phyloP scores from a whole-genome alignment of 306 rosid species.

The Citrullus amarus region DNA sequence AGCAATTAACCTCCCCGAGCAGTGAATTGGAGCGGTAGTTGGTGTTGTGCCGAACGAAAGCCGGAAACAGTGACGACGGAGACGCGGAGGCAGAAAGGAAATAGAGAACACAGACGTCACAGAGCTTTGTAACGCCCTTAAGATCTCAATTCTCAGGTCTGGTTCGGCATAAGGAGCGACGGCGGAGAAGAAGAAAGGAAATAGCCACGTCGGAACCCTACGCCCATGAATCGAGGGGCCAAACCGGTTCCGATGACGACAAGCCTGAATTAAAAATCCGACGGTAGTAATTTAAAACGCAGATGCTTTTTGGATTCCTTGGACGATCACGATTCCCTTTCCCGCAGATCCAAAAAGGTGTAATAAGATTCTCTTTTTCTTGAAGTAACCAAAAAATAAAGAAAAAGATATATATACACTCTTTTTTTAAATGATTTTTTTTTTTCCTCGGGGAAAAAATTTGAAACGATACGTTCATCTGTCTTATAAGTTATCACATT shows the following conservation, averaged over 20 bases:
- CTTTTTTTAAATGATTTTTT: not conserved
- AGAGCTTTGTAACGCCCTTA: constrained; percentile 32
- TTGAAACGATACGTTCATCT: not conserved
- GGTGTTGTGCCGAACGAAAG: not conserved
- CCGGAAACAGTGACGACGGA: constrained; percentile 5
- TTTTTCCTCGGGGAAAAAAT: too few species aligned
- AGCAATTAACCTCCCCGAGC: constrained; percentile 20
- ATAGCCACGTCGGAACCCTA: not conserved
- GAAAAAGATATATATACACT: too few species aligned
- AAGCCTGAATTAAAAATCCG: not conserved
- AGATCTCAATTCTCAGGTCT: not conserved
- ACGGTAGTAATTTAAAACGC: not conserved
- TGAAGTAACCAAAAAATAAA: too few species aligned
- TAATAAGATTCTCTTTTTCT: not conserved
- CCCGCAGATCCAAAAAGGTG: not conserved
- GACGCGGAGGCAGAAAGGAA: not conserved
- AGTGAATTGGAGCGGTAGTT: not conserved
- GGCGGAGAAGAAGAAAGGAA: not conserved
- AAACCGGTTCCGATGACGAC: not conserved
- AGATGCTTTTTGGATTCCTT: not conserved
- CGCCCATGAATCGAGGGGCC: not conserved
- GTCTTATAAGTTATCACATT: too few species aligned
- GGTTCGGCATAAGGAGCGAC: not conserved
- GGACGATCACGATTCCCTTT: not conserved
- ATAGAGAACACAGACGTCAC: constrained; percentile 8